These are phyloP conservation scores for Penicillium sumatraense DNA, from an alignment of 2,329 filamentous ascomycete genomes.

Conservation along the genomic window DNA sequence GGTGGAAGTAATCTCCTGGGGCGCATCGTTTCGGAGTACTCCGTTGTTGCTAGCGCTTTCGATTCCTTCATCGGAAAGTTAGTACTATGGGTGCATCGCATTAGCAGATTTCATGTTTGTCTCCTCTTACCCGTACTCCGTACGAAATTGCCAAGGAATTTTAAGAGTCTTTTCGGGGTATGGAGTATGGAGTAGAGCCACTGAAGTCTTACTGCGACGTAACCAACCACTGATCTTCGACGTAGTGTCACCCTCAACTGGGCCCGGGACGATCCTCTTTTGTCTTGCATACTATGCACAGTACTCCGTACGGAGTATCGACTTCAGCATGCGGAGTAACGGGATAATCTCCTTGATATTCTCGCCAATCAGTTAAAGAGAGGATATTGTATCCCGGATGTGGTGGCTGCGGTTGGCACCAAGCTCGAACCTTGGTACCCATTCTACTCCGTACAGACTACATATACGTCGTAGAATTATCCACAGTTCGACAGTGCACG, in stretches of 20 bases:
- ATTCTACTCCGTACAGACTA: too few species aligned
- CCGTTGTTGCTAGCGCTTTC: background rate
- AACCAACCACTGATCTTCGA: background rate
- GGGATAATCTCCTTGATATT: background rate
- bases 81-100: background rate
- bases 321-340: background rate
- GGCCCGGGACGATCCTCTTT: background rate
- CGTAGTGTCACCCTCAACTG: background rate
- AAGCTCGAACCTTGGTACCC: background rate
- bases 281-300: slow-evolving; percentile 3
- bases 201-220: background rate
- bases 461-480: background rate
- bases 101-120: background rate
- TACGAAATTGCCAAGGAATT: background rate
- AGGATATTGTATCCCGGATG: background rate
- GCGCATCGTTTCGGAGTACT: background rate
- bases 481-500: background rate
- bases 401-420: background rate
- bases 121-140: too few species aligned
- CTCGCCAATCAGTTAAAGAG: slow-evolving; percentile 10
- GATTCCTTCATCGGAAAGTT: slow-evolving; percentile 2
- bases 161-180: background rate
- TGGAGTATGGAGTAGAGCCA: background rate
- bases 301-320: too few species aligned
- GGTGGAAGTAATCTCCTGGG: background rate